These are phyloP conservation scores for Halteria grandinella DNA, from an alignment of 73 alveolate species.

Conservation along the genomic window DNA sequence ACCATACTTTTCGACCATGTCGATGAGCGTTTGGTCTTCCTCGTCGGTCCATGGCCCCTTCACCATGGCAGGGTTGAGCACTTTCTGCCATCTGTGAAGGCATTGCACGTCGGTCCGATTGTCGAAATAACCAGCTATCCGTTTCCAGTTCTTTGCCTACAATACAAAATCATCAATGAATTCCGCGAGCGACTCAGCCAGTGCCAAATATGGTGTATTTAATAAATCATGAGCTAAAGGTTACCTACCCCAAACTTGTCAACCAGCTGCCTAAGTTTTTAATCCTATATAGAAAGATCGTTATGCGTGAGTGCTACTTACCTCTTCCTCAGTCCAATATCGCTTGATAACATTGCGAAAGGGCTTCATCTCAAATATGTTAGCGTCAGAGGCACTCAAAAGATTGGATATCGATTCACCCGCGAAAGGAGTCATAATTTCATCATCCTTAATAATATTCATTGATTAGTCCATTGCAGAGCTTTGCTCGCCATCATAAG, in stretches of 20 bases:
- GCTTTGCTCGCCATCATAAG: too few species aligned
- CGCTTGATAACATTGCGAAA: slow-evolving; percentile 35
- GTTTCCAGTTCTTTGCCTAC: slow-evolving; percentile 75
- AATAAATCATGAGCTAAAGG: background rate
- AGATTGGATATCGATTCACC: too few species aligned
- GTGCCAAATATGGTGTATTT: too few species aligned
- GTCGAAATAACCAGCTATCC: slow-evolving; percentile 71
- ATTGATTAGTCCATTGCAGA: too few species aligned
- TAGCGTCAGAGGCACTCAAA: too few species aligned
- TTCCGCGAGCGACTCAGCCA: too few species aligned
- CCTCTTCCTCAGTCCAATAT: slow-evolving; percentile 75
- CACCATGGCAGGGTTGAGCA: slow-evolving; percentile 76
- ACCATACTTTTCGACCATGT: slow-evolving; percentile 79
- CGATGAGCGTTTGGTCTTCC: slow-evolving; percentile 83
- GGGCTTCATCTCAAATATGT: slow-evolving; percentile 18
- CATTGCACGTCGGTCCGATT: slow-evolving; percentile 78
- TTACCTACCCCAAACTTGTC: slow-evolving; percentile 67
- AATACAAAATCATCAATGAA: too few species aligned
- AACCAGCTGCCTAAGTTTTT: slow-evolving; percentile 59
- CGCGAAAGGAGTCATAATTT: too few species aligned
- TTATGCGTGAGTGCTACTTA: background rate
- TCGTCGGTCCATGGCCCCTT: slow-evolving; percentile 93
- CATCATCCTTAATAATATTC: too few species aligned
- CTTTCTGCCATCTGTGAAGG: slow-evolving; percentile 81
- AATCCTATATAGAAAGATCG: slow-evolving; percentile 61